phyloP scores from a whole-genome alignment of 2,329 filamentous ascomycete species.

The Colletotrichum liaoningense region DNA sequence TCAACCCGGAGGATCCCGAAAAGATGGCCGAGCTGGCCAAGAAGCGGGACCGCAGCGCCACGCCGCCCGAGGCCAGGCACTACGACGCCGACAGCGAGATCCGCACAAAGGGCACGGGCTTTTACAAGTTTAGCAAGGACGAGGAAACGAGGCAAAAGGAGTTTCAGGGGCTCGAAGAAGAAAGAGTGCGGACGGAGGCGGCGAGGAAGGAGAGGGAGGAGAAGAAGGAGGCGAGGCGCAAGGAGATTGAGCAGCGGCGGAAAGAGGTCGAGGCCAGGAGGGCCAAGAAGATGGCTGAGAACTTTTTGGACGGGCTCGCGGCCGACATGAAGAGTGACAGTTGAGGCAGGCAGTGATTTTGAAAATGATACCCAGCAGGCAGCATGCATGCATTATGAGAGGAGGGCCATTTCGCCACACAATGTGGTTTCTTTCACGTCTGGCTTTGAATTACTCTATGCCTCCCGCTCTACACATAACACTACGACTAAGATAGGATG shows the following conservation, averaged over 20 bases:
- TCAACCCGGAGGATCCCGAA: conserved; percentile 77
- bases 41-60: conserved; percentile 82
- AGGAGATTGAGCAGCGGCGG: conserved; percentile 73
- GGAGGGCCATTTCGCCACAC: not conserved
- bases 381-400: not conserved
- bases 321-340: conserved; percentile 2
- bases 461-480: not conserved
- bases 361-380: not conserved
- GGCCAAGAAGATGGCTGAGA: conserved; percentile 77
- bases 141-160: conserved; percentile 73
- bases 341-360: no score
- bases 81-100: conserved; percentile 90
- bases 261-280: conserved; percentile 70
- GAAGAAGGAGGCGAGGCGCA: conserved; percentile 67
- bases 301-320: conserved; percentile 73
- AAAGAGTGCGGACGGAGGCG: conserved; percentile 76
- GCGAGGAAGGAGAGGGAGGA: conserved; percentile 67
- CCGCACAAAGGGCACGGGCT: conserved; percentile 87
- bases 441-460: not conserved
- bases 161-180: conserved; percentile 79
- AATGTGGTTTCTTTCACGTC: not conserved
- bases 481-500: conserved; percentile 4
- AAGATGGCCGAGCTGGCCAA: conserved; percentile 83
- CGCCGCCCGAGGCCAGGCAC: conserved; percentile 83
- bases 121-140: conserved; percentile 89